Base-by-base conservation (phyloP, 768 basidiomycete species). In the Amanita phalloides region DNA sequence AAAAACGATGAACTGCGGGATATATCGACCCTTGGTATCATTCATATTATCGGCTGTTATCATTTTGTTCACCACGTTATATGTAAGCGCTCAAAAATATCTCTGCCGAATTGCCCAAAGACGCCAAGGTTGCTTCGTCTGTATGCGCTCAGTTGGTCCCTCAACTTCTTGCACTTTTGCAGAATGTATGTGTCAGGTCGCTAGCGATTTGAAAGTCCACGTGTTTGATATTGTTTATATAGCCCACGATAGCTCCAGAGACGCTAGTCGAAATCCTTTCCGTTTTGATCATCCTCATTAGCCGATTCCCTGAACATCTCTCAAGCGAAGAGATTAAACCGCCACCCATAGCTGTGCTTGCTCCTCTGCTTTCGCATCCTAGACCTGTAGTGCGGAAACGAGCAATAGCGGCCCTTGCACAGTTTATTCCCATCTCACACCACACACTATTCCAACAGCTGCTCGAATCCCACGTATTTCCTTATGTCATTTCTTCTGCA, bases 1-100 rank as follows among this genome's bases (percentile, higher is more conserved):
- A 82, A 87, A 62, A 92, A 97, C 49, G 94, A 97, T 60, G 93
- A 96, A 58, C 71, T 95, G 48, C 75, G 96, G 54, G 94, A 98
- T 70, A 93, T 99, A 50, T 91, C 94, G 7, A 86, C 86, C 41
- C 78, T 97, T 51, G 95, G 94, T 96, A 47, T 53, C 32, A 21
- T 36, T 41, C 23, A 9, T 39, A 14, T 25, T 32, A 41, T 56
- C 9, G 43, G 2, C 6, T 48, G 20, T n/a, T 23, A 11, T 41
- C 54, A 3, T 55, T 48, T 38, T 43, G 25, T 32, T 28, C 14
- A 53, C 44, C 30, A 8, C 36, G 5, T 45, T 4, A 21, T 37
- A 11, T 25, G 28, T 58, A 94, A 17, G 95, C 92, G 4, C 72
- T 99, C 53, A 98, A 97, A 70, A 95, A 92, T 3, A 93, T 98